Conservation (phyloP, 306 rosid species). For the Quercus glauca region DNA sequence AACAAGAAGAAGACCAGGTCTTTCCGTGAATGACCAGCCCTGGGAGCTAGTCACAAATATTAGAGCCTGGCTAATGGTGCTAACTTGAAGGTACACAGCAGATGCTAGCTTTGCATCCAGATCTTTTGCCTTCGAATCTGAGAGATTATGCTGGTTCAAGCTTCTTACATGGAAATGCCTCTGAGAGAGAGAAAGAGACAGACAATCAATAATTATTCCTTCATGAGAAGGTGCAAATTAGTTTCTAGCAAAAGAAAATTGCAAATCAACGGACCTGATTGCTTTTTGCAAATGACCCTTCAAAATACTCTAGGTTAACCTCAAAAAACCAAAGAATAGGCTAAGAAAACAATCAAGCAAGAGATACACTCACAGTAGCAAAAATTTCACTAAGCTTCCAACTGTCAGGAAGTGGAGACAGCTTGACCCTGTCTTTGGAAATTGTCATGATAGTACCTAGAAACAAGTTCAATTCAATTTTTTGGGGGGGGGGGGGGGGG, state of each 20-base stretch:
- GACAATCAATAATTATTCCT: not conserved
- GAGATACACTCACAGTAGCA: conserved; percentile 37
- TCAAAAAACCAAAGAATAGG: too few relatives aligned
- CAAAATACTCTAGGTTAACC: too few relatives aligned
- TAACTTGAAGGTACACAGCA: too few relatives aligned
- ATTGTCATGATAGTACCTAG: conserved; percentile 77
- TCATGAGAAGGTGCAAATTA: too few relatives aligned
- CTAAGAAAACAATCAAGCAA: too few relatives aligned
- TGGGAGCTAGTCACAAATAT: too few relatives aligned
- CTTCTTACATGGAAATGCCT: conserved; percentile 32
- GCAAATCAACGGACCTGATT: too few relatives aligned
- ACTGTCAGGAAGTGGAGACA: conserved; percentile 67
- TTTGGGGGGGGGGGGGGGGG: too few relatives aligned
- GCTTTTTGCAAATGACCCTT: too few relatives aligned
- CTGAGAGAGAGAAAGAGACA: conserved; percentile 27
- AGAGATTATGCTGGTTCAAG: conserved; percentile 47
- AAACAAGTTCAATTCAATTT: not conserved
- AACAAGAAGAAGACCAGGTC: conserved; percentile 62
- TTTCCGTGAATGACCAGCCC: conserved; percentile 65
- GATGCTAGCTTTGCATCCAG: conserved; percentile 29
- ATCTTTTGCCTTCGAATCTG: too few relatives aligned
- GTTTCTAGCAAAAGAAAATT: too few relatives aligned
- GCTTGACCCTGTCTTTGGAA: conserved; percentile 75
- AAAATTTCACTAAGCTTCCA: conserved; percentile 80
- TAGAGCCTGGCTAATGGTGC: too few relatives aligned